Evolutionary conservation across 2,329 filamentous ascomycete genomes (phyloP).

Genomic region (Juglanconis juglandina): DNA sequence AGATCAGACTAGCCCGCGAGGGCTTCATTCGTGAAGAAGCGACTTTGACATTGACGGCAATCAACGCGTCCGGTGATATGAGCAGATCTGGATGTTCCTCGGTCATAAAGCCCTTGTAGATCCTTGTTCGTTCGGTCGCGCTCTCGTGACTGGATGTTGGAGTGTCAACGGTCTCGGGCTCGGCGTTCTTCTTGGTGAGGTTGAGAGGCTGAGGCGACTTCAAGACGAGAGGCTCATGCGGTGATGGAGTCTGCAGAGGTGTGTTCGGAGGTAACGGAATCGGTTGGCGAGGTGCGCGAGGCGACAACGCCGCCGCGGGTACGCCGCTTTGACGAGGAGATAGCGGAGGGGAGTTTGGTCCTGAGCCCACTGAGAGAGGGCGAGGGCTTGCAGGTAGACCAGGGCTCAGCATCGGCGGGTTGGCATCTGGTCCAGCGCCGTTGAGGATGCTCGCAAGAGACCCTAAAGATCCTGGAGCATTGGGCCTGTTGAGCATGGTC

Average conservation of each 20-base stretch:
- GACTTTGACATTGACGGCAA: conserved; percentile 80
- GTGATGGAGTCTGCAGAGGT: conserved; percentile 58
- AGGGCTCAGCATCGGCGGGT: conserved; percentile 51
- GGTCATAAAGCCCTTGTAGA: conserved; percentile 75
- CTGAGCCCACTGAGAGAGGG: conserved; percentile 50
- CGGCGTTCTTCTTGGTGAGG: conserved; percentile 33
- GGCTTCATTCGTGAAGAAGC: conserved; percentile 94
- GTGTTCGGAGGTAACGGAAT: conserved; percentile 70
- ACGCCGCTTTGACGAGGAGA: conserved; percentile 55
- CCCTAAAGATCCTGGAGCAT: conserved; percentile 39
- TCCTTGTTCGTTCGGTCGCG: conserved; percentile 41
- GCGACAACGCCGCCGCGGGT: conserved; percentile 49
- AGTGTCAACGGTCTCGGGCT: conserved; percentile 22
- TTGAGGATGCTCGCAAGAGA: conserved; percentile 53
- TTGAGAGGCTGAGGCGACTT: conserved; percentile 40
- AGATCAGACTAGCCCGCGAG: conserved; percentile 79
- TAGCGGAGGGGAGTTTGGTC: conserved; percentile 62
- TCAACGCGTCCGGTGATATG: conserved; percentile 82
- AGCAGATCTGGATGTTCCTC: conserved; percentile 85
- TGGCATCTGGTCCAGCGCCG: conserved; percentile 30
- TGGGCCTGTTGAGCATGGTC: conserved; percentile 29
- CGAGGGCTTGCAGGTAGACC: conserved; percentile 60
- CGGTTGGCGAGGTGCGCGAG: conserved; percentile 69
- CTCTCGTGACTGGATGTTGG: conserved; percentile 35
- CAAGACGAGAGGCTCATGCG: conserved; percentile 32